Evolutionary conservation across 2,329 filamentous ascomycete species (phyloP), one percentile per base, ranked within the genome.

Genomic region (Arthroderma uncinatum): DNA sequence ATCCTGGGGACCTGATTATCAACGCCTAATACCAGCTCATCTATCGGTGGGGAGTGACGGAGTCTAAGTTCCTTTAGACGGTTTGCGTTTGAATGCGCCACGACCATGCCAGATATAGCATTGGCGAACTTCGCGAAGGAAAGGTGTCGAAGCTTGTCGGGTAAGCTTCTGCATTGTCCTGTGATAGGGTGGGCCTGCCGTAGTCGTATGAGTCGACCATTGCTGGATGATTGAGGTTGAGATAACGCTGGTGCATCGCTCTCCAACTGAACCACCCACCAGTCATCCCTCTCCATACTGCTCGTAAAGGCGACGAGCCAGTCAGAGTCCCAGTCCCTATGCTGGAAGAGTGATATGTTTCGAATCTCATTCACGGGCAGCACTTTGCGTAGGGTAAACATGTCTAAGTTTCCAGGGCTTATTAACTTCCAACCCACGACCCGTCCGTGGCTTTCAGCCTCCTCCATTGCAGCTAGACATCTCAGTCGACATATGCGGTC

Each of bases 301-400:
- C 89, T 78, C 55, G 83, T 82, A 48, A 86, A 79, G 62, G 84
- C 83, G 39, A 94, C 73, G 61, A 84, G 82, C 87, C 89, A 95
- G 55, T 80, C 75, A 12, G 79, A 68, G 8, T 78, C 78, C 88
- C 91, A 95, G n/a, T 81, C 82, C 53, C 55, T 57, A 58, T 76
- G 76, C 64, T 83, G 84, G 64, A 94, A 84, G 73, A 94, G 84
- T 73, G 90, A 87, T 14, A 83, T 75, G 36, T 81, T 76, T 58
- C 84, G 82, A 59, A 83, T 78, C 54, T 82, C 76, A 55, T 86
- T 82, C 39, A 82, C 77, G 10, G 82, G 80, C 60, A 86, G 84
- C 37, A 85, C 73, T 19, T 82, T 74, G 56, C 78, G 78, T 59
- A 83, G 81, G 52, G 56, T 55, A 4, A 76, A 74, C 40, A 68